Base-by-base conservation (phyloP, 441 rosid species). In the Pelargonium myrrhifolium region DNA sequence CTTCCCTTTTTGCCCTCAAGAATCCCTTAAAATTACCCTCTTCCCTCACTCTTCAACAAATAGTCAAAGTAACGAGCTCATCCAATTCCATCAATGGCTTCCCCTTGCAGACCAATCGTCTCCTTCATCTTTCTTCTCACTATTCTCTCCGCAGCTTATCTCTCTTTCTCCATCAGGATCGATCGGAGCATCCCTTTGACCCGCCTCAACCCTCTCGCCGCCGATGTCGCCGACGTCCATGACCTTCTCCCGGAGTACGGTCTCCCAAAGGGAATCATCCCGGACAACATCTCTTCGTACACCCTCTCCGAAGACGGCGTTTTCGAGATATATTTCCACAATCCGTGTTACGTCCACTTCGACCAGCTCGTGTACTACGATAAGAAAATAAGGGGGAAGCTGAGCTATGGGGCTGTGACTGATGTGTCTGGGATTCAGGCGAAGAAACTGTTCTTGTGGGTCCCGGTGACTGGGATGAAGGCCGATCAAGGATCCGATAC, bases 221-320 rank as follows among this genome's bases (percentile, higher is more conserved):
- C 24, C 45, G 55, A 69, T 0, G 22, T 47, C 75, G 47, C 65
- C 0, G 96, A 89, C 74, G 68, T 82, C 68, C 85, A 83, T 62
- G 89, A 87, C 77, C 82, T 85, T 64, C 89, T 87, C 68, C 81
- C 81, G 0, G 26, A 6, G 39, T 83, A 76, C 73, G 86, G 86
- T 6, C 80, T 87, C 59, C 92, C 92, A 0, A 83, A 76, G 75
- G 92, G 87, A 45, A 76, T 87, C 62, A 65, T 87, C 35, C 89
- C 92, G 0, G 62, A 71, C 63, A 80, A 79, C 71, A 79, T 87
- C 66, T 71, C 65, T 22, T 85, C 87, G 53, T 85, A 76, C 80
- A 68, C 76, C 26, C 69, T 87, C 68, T 80, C 83, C 64, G 71
- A 65, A 65, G 74, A 65, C 28, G 86, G 89, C 3, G 81, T 51